These are phyloP conservation scores for Marasmius oreades DNA, from an alignment of 1,284 basidiomycete genomes.

Conservation along the genomic window DNA sequence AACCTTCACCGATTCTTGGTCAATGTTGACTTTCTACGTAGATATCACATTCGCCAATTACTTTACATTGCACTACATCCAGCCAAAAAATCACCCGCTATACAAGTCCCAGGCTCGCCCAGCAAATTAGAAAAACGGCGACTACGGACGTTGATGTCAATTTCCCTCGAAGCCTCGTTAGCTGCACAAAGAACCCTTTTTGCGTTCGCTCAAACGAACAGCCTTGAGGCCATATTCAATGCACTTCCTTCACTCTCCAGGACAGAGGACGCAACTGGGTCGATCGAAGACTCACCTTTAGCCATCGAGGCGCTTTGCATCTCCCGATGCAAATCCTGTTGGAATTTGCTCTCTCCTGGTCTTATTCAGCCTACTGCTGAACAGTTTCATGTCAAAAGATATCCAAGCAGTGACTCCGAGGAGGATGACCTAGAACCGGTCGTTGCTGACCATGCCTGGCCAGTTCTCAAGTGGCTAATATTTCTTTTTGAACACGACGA, in stretches of 20 bases:
- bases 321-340: slow-evolving; percentile 50
- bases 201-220: slow-evolving; percentile 54
- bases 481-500: slow-evolving; percentile 64
- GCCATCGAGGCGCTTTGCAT: slow-evolving; percentile 51
- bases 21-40: slow-evolving; percentile 18
- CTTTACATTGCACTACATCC: slow-evolving; percentile 67
- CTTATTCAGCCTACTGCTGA: slow-evolving; percentile 42
- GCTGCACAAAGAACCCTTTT: slow-evolving; percentile 53
- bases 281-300: slow-evolving; percentile 53
- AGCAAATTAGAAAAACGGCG: slow-evolving; percentile 34
- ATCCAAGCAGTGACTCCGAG: slow-evolving; percentile 19
- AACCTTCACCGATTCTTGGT: slow-evolving; percentile 13
- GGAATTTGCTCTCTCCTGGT: slow-evolving; percentile 54
- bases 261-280: slow-evolving; percentile 23
- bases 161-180: slow-evolving; percentile 41
- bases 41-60: slow-evolving; percentile 61
- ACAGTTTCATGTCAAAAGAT: slow-evolving; percentile 8
- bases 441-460: slow-evolving; percentile 62
- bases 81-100: slow-evolving; percentile 29
- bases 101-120: slow-evolving; percentile 38
- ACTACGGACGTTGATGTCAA: slow-evolving; percentile 38
- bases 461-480: slow-evolving; percentile 61
- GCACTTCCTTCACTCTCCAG: slow-evolving; percentile 50
- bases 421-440: slow-evolving; percentile 25
- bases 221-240: slow-evolving; percentile 47